These are phyloP conservation scores for Flaveria trinervia DNA, from an alignment of 129 eudicot genomes.

Conservation along the genomic window DNA sequence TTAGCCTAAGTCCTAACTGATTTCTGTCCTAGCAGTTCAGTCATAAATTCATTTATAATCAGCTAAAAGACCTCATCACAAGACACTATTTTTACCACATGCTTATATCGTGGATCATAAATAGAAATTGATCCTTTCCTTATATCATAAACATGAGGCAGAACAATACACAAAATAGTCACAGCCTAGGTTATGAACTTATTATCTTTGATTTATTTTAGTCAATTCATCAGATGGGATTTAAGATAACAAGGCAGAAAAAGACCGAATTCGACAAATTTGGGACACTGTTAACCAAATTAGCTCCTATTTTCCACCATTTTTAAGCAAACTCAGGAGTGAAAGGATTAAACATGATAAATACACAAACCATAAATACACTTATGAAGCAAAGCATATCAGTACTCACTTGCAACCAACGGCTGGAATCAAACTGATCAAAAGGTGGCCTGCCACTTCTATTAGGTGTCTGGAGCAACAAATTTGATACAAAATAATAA, in stretches of 20 bases:
- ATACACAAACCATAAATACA: slow-evolving; percentile 6
- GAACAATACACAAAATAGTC: too few relatives aligned
- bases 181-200: background rate
- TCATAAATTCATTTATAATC: background rate
- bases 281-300: background rate
- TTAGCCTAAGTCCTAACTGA: background rate
- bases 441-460: slow-evolving; percentile 88
- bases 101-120: background rate
- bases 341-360: slow-evolving; percentile 11
- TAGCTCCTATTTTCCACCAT: slow-evolving; percentile 8
- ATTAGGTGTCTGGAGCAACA: slow-evolving; percentile 60
- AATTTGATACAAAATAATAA: slow-evolving; percentile 3
- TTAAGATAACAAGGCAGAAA: background rate
- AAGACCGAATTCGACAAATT: background rate
- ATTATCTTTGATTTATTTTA: background rate
- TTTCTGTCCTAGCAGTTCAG: background rate
- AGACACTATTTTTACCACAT: background rate
- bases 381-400: background rate
- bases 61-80: slow-evolving; percentile 1
- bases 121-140: background rate
- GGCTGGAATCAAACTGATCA: slow-evolving; percentile 80
- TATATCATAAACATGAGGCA: background rate
- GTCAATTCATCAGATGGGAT: background rate
- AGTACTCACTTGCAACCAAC: slow-evolving; percentile 82
- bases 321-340: slow-evolving; percentile 5